Evolutionary conservation across 805 yeast species (phyloP).

Genomic region (Henningerozyma blattae): DNA sequence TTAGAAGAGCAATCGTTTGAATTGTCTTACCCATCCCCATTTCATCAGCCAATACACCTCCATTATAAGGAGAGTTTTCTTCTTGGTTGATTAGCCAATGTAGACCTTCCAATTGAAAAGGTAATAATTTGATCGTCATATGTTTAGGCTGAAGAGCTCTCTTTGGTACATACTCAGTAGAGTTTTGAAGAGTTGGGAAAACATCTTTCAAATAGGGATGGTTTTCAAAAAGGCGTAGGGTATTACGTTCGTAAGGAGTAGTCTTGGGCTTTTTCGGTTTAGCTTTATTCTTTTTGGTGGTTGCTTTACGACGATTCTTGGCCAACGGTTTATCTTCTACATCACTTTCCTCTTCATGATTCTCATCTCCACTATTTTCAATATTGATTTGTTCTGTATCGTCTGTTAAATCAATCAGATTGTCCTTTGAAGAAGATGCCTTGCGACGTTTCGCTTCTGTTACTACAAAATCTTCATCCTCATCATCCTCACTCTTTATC

Average conservation of each 20-base stretch:
- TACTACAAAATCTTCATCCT: slow-evolving; percentile 2
- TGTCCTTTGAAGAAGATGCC: background rate
- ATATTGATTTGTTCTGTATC: slow-evolving; percentile 15
- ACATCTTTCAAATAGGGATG: slow-evolving; percentile 73
- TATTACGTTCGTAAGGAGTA: slow-evolving; percentile 58
- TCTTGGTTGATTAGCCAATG: slow-evolving; percentile 85
- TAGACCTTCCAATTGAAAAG: slow-evolving; percentile 89
- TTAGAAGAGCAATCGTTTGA: slow-evolving; percentile 82
- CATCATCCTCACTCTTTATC: slow-evolving; percentile 1
- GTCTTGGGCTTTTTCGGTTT: slow-evolving; percentile 36
- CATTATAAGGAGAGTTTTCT: slow-evolving; percentile 51
- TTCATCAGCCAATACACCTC: slow-evolving; percentile 95
- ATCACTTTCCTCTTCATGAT: slow-evolving; percentile 15
- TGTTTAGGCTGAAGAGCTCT: slow-evolving; percentile 67
- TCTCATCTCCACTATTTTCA: slow-evolving; percentile 13
- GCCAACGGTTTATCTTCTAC: slow-evolving; percentile 15
- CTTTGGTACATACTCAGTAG: slow-evolving; percentile 36
- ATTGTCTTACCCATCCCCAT: slow-evolving; percentile 99
- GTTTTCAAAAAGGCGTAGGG: slow-evolving; percentile 50
- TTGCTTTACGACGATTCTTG: background rate
- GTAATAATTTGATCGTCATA: slow-evolving; percentile 61
- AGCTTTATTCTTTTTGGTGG: slow-evolving; percentile 11
- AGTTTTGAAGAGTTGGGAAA: slow-evolving; percentile 48
- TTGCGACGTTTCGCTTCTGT: background rate
- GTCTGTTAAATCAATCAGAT: background rate